Evolutionary conservation across 306 rosid species (phyloP), one percentile per base, ranked within the genome.

Genomic region (Prunus mongolica): DNA sequence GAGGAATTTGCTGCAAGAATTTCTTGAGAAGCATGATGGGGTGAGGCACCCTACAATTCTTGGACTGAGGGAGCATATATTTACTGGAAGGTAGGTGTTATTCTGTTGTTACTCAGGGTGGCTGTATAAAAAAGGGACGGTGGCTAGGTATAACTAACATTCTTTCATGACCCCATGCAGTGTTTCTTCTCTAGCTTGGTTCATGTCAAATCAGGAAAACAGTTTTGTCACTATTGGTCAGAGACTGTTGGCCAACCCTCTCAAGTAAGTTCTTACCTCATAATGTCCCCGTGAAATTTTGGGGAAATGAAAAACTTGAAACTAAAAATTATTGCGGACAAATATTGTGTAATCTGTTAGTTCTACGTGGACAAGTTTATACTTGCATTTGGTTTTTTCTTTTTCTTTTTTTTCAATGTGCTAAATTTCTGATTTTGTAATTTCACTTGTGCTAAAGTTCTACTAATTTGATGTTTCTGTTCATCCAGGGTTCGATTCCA

Each of bases 151-250:
- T 63, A 67, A 9, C 64, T 54, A 44, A 81, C 55, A 4, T 25
- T 80, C 68, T 61, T 72, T 83, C 84, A 60, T 66, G 75, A 47
- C 80, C 78, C 34, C 73, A 54, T 88, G 78, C 90, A 95, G 98
- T 92, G 98, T 95, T 86, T 95, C 98, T 80, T 95, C 98, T 76
- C 97, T 95, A 77, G 98, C 98, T 62, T 95, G 98, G 98, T 95
- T 95, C 93, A 95, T 95, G 98, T 95, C 98, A 81, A 95, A 95
- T 89, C 98, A 95, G 82, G 98, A 95, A 84, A 95, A 97, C 54
- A 92, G 98, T 90, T 95, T 95, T 79, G 98, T 95, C 76, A 92
- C 97, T 41, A 95, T 95, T 83, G 98, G 98, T 72, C 98, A 95
- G 87, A 89, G 98, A 87, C 81, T 95, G 80, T 76, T 95, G 88